Percentiles rank a stretch among this genome's conserved stretches.
Conservation (phyloP, 257 asterid species). For the Solanum corneliomulleri region DNA sequence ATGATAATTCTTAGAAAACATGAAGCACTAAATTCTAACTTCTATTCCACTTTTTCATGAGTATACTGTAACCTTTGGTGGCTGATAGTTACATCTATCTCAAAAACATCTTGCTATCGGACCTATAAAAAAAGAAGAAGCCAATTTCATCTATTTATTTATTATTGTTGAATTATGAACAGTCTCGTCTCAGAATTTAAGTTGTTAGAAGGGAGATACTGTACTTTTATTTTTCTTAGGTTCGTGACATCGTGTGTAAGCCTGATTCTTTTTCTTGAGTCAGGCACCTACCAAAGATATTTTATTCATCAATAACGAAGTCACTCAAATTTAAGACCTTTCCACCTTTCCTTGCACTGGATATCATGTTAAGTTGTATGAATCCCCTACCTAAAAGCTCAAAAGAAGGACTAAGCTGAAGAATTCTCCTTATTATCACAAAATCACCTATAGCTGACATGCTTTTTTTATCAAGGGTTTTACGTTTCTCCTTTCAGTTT, state of each 20-base stretch:
- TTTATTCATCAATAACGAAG: neutral
- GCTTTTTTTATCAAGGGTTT: neutral
- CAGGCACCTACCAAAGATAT: neutral
- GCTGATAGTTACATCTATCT: neutral
- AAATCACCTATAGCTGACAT: neutral
- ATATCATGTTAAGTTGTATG: neutral
- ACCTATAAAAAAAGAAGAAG: neutral
- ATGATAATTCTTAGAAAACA: neutral
- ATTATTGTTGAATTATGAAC: neutral
- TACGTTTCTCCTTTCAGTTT: neutral
- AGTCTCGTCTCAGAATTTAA: neutral
- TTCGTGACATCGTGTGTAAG: neutral
- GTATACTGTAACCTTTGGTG: neutral
- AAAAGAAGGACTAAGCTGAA: neutral
- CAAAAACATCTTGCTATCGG: neutral
- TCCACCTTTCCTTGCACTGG: neutral
- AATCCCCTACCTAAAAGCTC: neutral
- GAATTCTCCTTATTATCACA: neutral
- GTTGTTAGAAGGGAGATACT: neutral
- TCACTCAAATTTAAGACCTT: neutral
- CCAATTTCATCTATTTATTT: neutral
- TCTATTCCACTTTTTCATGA: neutral
- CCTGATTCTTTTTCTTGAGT: neutral
- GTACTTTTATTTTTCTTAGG: neutral
- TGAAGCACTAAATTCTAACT: neutral